Evolutionary conservation across 2,329 filamentous ascomycete species (phyloP).

Genomic region (Stylonectria norvegica): DNA sequence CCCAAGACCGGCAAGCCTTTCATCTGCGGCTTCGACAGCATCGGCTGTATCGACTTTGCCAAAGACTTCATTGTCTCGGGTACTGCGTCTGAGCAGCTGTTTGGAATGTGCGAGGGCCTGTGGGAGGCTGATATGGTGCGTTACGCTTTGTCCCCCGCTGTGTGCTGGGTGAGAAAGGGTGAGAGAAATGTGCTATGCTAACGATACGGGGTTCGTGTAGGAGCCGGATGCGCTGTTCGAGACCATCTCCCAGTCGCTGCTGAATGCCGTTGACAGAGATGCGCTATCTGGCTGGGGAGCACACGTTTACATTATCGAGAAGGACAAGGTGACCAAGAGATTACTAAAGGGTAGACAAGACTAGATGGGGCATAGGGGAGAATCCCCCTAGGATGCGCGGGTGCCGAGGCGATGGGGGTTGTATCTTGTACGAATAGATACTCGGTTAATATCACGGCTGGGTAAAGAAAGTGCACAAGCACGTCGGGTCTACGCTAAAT

Average conservation of each 20-base stretch:
- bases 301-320: slow-evolving; percentile 99
- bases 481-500: slow-evolving; percentile 11
- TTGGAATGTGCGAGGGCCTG: slow-evolving; percentile 95
- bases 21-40: slow-evolving; percentile 98
- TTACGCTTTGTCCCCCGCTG: too few species aligned
- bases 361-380: slow-evolving; percentile 41
- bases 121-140: slow-evolving; percentile 96
- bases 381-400: slow-evolving; percentile 16
- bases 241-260: slow-evolving; percentile 91
- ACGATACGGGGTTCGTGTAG: slow-evolving; percentile 37
- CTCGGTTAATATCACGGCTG: slow-evolving; percentile 23
- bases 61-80: slow-evolving; percentile 99
- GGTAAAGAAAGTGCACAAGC: slow-evolving; percentile 27
- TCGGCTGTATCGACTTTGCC: slow-evolving; percentile 98
- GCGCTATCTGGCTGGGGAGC: slow-evolving; percentile 97
- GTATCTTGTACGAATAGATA: slow-evolving; percentile 37
- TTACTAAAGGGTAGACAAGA: slow-evolving; percentile 98
- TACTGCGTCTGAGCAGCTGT: slow-evolving; percentile 94
- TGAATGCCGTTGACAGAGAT: slow-evolving; percentile 95
- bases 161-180: too few species aligned
- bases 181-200: too few species aligned
- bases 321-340: slow-evolving; percentile 99
- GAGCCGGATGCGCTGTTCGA: slow-evolving; percentile 94
- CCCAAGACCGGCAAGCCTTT: slow-evolving; percentile 92
- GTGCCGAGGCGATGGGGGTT: slow-evolving; percentile 14